phyloP scores from a whole-genome alignment of 768 basidiomycete genomes.

The Thelephora aurantiotincta region DNA sequence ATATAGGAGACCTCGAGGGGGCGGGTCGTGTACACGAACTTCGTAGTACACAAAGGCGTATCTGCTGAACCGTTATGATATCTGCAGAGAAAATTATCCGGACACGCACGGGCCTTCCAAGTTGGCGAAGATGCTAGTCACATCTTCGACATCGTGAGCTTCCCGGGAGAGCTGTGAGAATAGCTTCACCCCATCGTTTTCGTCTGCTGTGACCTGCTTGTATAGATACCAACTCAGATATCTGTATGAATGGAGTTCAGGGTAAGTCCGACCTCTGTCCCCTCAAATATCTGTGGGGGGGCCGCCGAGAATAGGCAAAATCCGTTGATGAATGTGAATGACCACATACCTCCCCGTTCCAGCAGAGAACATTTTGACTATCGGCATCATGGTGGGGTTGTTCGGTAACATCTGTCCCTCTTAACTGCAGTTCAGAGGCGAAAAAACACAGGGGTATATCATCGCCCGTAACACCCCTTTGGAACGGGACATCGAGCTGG shows the following conservation, averaged over 20 bases:
- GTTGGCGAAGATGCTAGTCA: slow-evolving; percentile 36
- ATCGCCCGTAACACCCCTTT: background rate
- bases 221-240: background rate
- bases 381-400: slow-evolving; percentile 48
- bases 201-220: slow-evolving; percentile 34
- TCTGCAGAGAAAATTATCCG: background rate
- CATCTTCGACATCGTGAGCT: slow-evolving; percentile 19
- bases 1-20: background rate
- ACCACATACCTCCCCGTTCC: slow-evolving; percentile 67
- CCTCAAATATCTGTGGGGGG: slow-evolving; percentile 55
- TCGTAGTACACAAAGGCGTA: slow-evolving; percentile 76
- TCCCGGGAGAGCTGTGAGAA: slow-evolving; percentile 20
- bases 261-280: slow-evolving; percentile 40
- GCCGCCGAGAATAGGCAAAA: background rate
- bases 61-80: slow-evolving; percentile 20
- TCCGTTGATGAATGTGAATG: background rate
- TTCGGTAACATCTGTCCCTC: slow-evolving; percentile 39
- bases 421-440: slow-evolving; percentile 61
- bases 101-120: slow-evolving; percentile 73
- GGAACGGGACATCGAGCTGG: slow-evolving; percentile 12
- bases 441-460: slow-evolving; percentile 37
- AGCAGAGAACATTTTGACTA: slow-evolving; percentile 54
- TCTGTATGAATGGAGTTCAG: background rate
- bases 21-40: slow-evolving; percentile 24
- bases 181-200: slow-evolving; percentile 62